Evolutionary conservation across 306 rosid genomes (phyloP), one percentile per base, ranked within the genome.

Genomic region (Neltuma alba): DNA sequence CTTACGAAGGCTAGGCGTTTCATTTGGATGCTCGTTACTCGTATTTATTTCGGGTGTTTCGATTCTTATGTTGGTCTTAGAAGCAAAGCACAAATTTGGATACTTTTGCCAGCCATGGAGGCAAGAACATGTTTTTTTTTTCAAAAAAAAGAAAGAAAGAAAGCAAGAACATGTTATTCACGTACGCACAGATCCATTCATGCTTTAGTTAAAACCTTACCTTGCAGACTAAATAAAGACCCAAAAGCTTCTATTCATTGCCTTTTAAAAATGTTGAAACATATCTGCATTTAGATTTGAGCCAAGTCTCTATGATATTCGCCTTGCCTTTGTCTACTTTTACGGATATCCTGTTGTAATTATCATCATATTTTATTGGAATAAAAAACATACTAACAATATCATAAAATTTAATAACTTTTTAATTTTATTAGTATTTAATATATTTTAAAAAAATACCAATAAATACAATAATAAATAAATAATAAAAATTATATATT

Each of bases 31-130:
- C 48, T 40, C n/a, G 52, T n/a, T 20, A 18, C 69, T 40, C 14
- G 6, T 80, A 64, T 84, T 75, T 84, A 84, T 84, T 45, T 31
- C 21, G 3, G 11, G 28, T 28, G 9, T 57, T 42, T 55, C 21
- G 70, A 80, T 84, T 76, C 84, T 70, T 80, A 36, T 33, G 6
- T 18, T 5, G 0, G 25, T 44, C 1, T 69, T 55, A 0, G 44
- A 84, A 80, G 84, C 61, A 84, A 80, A 64, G 84, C 71, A 62
- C 40, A 64, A n/a, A 7, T 41, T 15, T 44, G 50, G 38, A 64
- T 76, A 54, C 60, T 21, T 84, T 5, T 71, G 36, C 76, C 23
- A 25, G 6, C 5, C 38, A 9, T 30, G 34, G 76, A 84, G 69
- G 67, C 72, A 84, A 76, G 79, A 72, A 72, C 37, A 34, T n/a